phyloP scores from a whole-genome alignment of 495 filamentous ascomycete species.

The Parmelia sp. region DNA sequence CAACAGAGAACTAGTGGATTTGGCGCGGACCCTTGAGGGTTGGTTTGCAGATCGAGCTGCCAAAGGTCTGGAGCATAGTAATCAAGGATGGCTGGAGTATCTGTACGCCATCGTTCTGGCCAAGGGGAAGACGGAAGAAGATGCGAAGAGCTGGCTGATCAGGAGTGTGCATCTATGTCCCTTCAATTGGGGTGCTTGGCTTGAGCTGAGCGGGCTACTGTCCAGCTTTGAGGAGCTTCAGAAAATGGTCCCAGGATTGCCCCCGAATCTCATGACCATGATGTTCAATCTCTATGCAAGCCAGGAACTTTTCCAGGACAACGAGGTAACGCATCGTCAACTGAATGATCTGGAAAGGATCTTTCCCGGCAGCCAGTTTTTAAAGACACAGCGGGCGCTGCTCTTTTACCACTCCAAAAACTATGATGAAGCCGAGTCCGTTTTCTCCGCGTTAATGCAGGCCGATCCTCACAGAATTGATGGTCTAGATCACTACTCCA shows the following conservation, averaged over 20 bases:
- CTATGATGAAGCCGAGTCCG: conserved; percentile 73
- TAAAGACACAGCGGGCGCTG: conserved; percentile 82
- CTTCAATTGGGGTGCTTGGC: conserved; percentile 96
- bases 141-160: conserved; percentile 75
- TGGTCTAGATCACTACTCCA: conserved; percentile 87
- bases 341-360: conserved; percentile 71
- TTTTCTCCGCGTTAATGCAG: conserved; percentile 75
- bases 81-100: conserved; percentile 94
- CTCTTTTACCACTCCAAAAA: conserved; percentile 94
- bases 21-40: conserved; percentile 66
- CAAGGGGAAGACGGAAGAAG: conserved; percentile 80
- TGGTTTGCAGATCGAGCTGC: conserved; percentile 63
- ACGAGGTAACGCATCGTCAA: conserved; percentile 57
- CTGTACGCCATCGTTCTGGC: conserved; percentile 86
- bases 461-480: conserved; percentile 84
- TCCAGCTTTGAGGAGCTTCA: conserved; percentile 72
- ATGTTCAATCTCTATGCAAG: conserved; percentile 88
- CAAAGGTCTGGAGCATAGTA: conserved; percentile 54
- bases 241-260: conserved; percentile 56
- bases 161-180: conserved; percentile 78
- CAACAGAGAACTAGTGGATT: conserved; percentile 73
- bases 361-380: conserved; percentile 80
- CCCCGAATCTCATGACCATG: conserved; percentile 84
- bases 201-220: conserved; percentile 72
- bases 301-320: conserved; percentile 85